A percentile compares a stretch with the other conserved stretches of the same genome.
Conservation (phyloP, 2,329 filamentous ascomycete species). For the Remersonia thermophila region DNA sequence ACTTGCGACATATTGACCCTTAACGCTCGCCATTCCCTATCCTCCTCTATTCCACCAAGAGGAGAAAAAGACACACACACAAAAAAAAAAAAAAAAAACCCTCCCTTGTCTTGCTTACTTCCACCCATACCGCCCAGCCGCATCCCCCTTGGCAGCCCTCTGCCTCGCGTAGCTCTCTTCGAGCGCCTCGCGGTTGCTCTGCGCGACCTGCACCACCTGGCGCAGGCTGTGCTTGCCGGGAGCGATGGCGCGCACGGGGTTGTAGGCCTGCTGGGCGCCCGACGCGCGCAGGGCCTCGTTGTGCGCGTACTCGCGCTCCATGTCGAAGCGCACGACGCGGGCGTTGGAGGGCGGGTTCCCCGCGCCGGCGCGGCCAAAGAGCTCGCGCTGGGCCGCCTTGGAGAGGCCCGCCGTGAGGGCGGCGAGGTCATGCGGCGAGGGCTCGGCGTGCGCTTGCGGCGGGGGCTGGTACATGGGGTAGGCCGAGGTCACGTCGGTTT, state of each 20-base stretch:
- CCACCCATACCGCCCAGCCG: slow-evolving; percentile 77
- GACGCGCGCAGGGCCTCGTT: slow-evolving; percentile 66
- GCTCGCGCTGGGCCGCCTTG: slow-evolving; percentile 61
- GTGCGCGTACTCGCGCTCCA: slow-evolving; percentile 71
- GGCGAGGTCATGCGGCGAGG: slow-evolving; percentile 42
- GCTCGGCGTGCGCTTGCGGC: slow-evolving; percentile 28
- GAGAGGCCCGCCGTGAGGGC: slow-evolving; percentile 66
- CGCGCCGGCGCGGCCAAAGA: slow-evolving; percentile 58
- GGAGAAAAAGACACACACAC: neutral
- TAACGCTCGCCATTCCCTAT: too few relatives aligned
- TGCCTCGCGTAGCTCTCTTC: slow-evolving; percentile 86
- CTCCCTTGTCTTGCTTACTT: slow-evolving; percentile 25
- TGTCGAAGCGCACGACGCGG: slow-evolving; percentile 78
- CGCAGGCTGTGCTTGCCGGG: slow-evolving; percentile 83
- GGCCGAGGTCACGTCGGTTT: slow-evolving; percentile 19
- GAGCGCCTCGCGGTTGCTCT: slow-evolving; percentile 70
- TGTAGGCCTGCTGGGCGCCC: slow-evolving; percentile 63
- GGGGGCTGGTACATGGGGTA: slow-evolving; percentile 10
- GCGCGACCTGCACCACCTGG: slow-evolving; percentile 74
- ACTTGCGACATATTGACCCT: too few relatives aligned
- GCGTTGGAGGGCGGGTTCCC: slow-evolving; percentile 28
- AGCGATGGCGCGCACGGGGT: slow-evolving; percentile 69
- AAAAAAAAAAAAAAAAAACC: too few relatives aligned
- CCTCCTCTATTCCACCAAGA: too few relatives aligned
- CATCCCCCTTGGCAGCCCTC: slow-evolving; percentile 67